These are phyloP conservation scores for Schizothecium vesticola DNA, from an alignment of 495 filamentous ascomycete species.

Conservation along the genomic window DNA sequence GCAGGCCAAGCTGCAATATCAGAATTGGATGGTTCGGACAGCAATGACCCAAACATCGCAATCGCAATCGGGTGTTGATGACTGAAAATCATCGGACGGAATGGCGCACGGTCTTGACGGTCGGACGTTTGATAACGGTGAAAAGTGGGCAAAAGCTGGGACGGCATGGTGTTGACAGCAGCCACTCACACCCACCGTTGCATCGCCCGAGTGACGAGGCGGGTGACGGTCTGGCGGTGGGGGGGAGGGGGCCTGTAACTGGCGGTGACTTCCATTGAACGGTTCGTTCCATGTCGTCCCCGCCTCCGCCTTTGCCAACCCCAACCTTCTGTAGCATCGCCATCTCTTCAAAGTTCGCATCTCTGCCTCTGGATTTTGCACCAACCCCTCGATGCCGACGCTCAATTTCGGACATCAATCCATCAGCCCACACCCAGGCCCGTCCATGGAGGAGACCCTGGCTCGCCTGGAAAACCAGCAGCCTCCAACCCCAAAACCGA, in stretches of 20 bases:
- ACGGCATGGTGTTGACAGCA: constrained; percentile 1
- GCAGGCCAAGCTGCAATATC: neutral
- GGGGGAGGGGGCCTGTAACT: constrained; percentile 2
- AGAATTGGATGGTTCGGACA: neutral
- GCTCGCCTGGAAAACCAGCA: neutral
- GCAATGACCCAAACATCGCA: neutral
- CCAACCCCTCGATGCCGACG: neutral
- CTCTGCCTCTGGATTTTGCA: neutral
- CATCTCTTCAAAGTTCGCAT: neutral
- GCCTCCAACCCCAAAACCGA: neutral
- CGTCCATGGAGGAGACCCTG: neutral
- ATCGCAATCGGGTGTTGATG: neutral
- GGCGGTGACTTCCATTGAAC: constrained; percentile 3
- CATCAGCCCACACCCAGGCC: neutral
- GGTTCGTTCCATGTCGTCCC: neutral
- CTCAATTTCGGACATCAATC: neutral
- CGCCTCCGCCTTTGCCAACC: neutral
- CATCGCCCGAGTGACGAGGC: constrained; percentile 5
- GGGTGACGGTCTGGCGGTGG: constrained; percentile 4
- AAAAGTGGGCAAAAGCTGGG: neutral
- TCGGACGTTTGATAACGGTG: constrained; percentile 6
- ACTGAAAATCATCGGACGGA: neutral
- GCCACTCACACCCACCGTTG: constrained; percentile 1
- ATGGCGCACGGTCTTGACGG: constrained; percentile 3
- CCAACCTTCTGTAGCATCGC: neutral